Evolutionary conservation across 176 grass and related monocot species (phyloP), one percentile per base, ranked within the genome.

Genomic region (Carex pumila): DNA sequence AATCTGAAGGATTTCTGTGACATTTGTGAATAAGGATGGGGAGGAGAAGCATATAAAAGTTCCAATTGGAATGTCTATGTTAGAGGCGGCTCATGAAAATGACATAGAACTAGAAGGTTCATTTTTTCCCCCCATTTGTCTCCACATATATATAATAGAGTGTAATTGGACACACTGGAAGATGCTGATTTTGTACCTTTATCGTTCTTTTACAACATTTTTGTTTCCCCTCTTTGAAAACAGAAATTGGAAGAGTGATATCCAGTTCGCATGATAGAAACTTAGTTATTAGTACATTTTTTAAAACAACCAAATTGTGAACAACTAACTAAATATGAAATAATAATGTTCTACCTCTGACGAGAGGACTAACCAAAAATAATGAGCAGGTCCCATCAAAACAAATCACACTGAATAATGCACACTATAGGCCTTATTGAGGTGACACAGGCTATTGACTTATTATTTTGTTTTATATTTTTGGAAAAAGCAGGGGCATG

Each of bases 21-120:
- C 91, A 68, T 95, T 99, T 89, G 91, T 99, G 32, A 73, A 95
- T 70, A 92, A 95, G 71, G 86, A 95, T 85, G 93, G 89, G 3
- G 85, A 88, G 9, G 96, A 99, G 73, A 59, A 86, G 83, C 85
- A 80, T 1, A 92, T 99, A 43, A 80, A 87, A 87, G 96, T 95
- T 90, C 96, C 89, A 5, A 82, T 99, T 87, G 96, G 96, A 90
- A 99, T 92, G 93, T 93, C 91, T 39, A 95, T 98, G 85, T 80
- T 98, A 86, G 95, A 98, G 87, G 95, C 88, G 65, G 95, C 96
- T 84, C 93, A 99, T 55, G 96, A 99, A 85, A 99, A 99, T 81
- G 96, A 92, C 78, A 95, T 99, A 80, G 96, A 99, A 83, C 96
- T 99, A 62, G 96, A 99, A 99, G 96, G 95, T 97, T 86, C 9